Base-by-base conservation (phyloP, 2,329 filamentous ascomycete genomes). In the Colletotrichum sp. region DNA sequence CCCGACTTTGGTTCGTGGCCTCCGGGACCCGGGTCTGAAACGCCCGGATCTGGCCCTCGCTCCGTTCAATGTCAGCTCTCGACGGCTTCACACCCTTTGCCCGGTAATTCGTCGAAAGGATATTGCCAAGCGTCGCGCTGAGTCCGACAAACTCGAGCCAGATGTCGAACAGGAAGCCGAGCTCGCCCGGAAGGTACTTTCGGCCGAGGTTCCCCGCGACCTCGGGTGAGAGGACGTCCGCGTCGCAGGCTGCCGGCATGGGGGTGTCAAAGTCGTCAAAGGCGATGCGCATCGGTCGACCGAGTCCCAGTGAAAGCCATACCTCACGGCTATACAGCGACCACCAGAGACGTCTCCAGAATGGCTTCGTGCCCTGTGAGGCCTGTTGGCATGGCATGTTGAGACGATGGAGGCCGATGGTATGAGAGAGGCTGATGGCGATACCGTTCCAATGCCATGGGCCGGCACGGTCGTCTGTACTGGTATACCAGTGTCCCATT, bases 361-460 rank as follows among this genome's bases (percentile, higher is more conserved):
- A 66, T 3, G 71, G 72, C 44, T 75, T 75, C 9, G n/a, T 71
- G 0, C 66, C 71, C 3, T 62, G 71, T 1, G 66, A 59, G 24
- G 9, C 26, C 24, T 36, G 34, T 24, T 75, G 72, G 15, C 57
- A 57, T 7, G 72, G 68, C 62, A 60, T 60, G 21, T 63, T 73
- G 10, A 71, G 36, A 36, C 84, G 84, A 77, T 88, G 86, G 0
- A 88, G 80, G 1, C 87, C 87, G 3, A 87, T 81, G 5, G 84
- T 85, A 32, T 88, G 86, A 18, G 83, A 85, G 4, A 88, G 81
- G 32, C 81, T 83, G 66, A 88, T 85, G 7, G 87, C 86, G 28
- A 86, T 81, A n/a, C 87, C 85, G 6, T 83, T 85, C 86, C 87
- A 88, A 71, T 88, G 85, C 86, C 86, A 88, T 0, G 86, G 83